Percentiles rank a stretch among this genome's conserved stretches.
phyloP scores from a whole-genome alignment of 2,329 filamentous ascomycete genomes.

The Trichophyton rubrum region DNA sequence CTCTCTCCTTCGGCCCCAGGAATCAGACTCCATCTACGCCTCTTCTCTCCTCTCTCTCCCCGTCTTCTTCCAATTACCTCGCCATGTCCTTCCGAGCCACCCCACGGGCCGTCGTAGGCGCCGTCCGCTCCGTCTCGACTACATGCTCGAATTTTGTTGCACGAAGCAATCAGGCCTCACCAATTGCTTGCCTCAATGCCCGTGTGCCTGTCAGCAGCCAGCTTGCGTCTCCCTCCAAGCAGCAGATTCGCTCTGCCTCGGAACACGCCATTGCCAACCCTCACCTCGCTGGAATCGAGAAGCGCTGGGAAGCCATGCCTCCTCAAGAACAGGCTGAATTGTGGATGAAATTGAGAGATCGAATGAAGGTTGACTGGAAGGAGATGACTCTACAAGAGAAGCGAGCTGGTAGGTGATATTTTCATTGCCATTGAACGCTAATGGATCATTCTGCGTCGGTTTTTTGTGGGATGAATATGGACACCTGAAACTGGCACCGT shows the following conservation, averaged over 20 bases:
- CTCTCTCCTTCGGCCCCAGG: background rate
- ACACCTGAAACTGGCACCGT: background rate
- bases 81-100: slow-evolving; percentile 38
- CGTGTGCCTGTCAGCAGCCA: slow-evolving; percentile 22
- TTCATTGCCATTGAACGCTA: background rate
- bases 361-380: slow-evolving; percentile 97
- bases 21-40: slow-evolving; percentile 13
- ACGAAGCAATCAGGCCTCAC: slow-evolving; percentile 2
- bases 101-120: slow-evolving; percentile 33
- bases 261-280: slow-evolving; percentile 96
- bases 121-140: slow-evolving; percentile 20
- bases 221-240: slow-evolving; percentile 29
- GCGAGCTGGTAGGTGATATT: slow-evolving; percentile 75
- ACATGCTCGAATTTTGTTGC: background rate
- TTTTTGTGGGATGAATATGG: background rate
- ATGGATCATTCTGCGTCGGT: background rate
- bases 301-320: slow-evolving; percentile 96
- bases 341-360: slow-evolving; percentile 96
- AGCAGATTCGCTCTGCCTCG: slow-evolving; percentile 42
- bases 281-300: slow-evolving; percentile 95
- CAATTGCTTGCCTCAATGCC: slow-evolving; percentile 24
- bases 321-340: slow-evolving; percentile 98
- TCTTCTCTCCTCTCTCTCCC: slow-evolving; percentile 17
- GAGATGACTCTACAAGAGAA: slow-evolving; percentile 94
- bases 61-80: slow-evolving; percentile 8